These are phyloP conservation scores for Rhizopogon rudus DNA, from an alignment of 768 basidiomycete species.

Conservation along the genomic window DNA sequence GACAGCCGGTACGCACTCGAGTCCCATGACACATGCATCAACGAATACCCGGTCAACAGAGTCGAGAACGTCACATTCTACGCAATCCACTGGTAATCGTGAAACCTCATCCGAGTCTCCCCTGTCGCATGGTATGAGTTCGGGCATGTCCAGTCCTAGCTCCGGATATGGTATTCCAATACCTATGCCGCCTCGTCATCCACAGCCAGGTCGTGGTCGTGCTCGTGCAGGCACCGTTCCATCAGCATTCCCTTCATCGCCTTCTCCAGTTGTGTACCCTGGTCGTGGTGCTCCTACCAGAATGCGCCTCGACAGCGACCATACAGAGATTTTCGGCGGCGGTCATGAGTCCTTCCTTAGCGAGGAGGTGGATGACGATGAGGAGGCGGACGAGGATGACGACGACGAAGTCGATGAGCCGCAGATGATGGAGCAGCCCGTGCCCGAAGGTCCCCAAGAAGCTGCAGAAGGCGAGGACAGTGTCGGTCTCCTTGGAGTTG, in stretches of 20 bases:
- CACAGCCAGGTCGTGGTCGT: slow-evolving; percentile 32
- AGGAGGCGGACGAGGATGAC: slow-evolving; percentile 15
- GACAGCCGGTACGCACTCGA: slow-evolving; percentile 34
- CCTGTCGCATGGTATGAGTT: slow-evolving; percentile 38
- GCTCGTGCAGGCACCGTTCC: slow-evolving; percentile 37
- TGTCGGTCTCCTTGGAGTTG: slow-evolving; percentile 49
- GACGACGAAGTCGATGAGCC: slow-evolving; percentile 31
- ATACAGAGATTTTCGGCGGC: slow-evolving; percentile 21
- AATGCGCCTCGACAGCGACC: slow-evolving; percentile 24
- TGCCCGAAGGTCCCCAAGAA: slow-evolving; percentile 50
- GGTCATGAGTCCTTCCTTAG: slow-evolving; percentile 27
- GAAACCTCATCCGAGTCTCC: slow-evolving; percentile 58
- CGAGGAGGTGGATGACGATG: slow-evolving; percentile 21
- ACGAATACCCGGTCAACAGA: slow-evolving; percentile 34
- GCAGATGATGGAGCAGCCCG: slow-evolving; percentile 36
- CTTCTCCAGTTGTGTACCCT: slow-evolving; percentile 30
- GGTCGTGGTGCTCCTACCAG: slow-evolving; percentile 18
- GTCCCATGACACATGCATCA: slow-evolving; percentile 31
- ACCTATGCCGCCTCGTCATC: slow-evolving; percentile 47
- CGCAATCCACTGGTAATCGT: slow-evolving; percentile 59
- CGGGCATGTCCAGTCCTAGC: slow-evolving; percentile 32
- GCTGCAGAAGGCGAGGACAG: slow-evolving; percentile 61
- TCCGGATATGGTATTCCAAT: slow-evolving; percentile 31
- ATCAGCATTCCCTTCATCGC: slow-evolving; percentile 26
- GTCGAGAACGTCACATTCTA: slow-evolving; percentile 36